These are phyloP conservation scores for Beauveria australis DNA, from an alignment of 2,329 filamentous ascomycete species.

Conservation along the genomic window DNA sequence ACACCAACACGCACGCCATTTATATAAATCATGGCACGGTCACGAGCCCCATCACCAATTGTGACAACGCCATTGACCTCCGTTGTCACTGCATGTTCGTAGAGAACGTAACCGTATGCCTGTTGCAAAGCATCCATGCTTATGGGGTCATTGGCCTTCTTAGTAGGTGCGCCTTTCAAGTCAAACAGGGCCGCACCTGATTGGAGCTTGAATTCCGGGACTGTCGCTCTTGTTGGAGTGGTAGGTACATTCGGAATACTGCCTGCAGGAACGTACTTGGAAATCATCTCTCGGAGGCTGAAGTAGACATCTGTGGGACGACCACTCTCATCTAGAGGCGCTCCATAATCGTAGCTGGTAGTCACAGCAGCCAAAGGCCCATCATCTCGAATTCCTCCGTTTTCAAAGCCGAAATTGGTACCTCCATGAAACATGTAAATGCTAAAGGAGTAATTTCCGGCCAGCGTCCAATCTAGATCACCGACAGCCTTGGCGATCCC, in stretches of 20 bases:
- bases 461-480: slow-evolving; percentile 31
- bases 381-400: slow-evolving; percentile 36
- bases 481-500: slow-evolving; percentile 19
- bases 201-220: slow-evolving; percentile 29
- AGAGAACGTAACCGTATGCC: slow-evolving; percentile 35
- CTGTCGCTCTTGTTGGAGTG: slow-evolving; percentile 23
- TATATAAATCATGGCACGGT: slow-evolving; percentile 40
- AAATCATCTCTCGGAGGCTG: slow-evolving; percentile 30
- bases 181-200: slow-evolving; percentile 32
- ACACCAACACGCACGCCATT: slow-evolving; percentile 33
- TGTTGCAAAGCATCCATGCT: slow-evolving; percentile 39
- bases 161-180: slow-evolving; percentile 18
- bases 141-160: slow-evolving; percentile 21
- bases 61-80: slow-evolving; percentile 25
- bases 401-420: slow-evolving; percentile 41
- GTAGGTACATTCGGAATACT: slow-evolving; percentile 29
- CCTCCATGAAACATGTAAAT: slow-evolving; percentile 47
- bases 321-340: slow-evolving; percentile 42
- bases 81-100: slow-evolving; percentile 26
- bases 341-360: slow-evolving; percentile 42
- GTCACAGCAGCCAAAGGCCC: slow-evolving; percentile 30
- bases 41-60: slow-evolving; percentile 35
- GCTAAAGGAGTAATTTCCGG: slow-evolving; percentile 34
- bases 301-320: slow-evolving; percentile 36
- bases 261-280: slow-evolving; percentile 26